Conservation (phyloP, 768 basidiomycete genomes). For the Leucosporidium scottii region DNA sequence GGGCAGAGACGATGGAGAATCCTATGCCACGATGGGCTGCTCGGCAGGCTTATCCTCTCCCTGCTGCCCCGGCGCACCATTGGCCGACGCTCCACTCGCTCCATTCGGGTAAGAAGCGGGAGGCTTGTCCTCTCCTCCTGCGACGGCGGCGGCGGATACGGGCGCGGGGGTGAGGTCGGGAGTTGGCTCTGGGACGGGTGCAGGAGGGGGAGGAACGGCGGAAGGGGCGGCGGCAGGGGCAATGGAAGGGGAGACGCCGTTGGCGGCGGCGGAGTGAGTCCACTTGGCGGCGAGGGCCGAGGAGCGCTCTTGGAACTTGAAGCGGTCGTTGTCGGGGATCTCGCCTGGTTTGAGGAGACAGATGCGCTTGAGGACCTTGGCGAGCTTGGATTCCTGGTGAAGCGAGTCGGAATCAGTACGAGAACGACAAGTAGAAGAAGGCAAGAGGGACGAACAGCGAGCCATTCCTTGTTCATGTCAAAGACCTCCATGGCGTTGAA, state of each 20-base stretch:
- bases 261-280: background rate
- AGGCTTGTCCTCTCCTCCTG: no score
- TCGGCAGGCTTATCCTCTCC: background rate
- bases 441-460: constrained; percentile 25
- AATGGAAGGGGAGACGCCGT: background rate
- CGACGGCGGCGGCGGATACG: no score
- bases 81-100: background rate
- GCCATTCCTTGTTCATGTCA: constrained; percentile 36
- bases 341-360: constrained; percentile 42
- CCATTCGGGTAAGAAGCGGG: background rate
- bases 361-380: constrained; percentile 84
- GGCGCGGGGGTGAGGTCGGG: background rate
- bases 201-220: background rate
- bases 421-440: background rate
- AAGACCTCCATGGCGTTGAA: constrained; percentile 37
- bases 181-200: background rate
- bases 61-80: background rate
- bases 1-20: no score
- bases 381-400: constrained; percentile 66
- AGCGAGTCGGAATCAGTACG: background rate
- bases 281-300: constrained; percentile 40
- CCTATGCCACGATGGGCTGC: no score
- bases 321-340: constrained; percentile 44
- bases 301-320: constrained; percentile 44
- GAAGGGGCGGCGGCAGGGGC: background rate